These are phyloP conservation scores for Hydrangea macrophylla DNA, from an alignment of 148 eudicot species.

Conservation along the genomic window DNA sequence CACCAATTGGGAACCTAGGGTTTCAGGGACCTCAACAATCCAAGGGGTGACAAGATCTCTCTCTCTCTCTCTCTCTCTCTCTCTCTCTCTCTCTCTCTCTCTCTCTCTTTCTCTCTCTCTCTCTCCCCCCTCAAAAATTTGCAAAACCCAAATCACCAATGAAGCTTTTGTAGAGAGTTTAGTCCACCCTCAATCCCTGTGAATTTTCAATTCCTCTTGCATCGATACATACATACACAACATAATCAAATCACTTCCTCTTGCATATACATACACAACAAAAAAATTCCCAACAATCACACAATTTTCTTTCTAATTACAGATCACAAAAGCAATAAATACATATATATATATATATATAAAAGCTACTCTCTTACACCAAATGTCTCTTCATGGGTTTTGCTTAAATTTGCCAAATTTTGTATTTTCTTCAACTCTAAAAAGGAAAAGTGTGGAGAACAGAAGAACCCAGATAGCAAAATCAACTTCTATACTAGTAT, in stretches of 20 bases:
- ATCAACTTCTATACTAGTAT: constrained; percentile 8
- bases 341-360: too few species aligned
- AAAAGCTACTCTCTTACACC: too few species aligned
- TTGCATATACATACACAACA: neutral
- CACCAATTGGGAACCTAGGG: too few species aligned
- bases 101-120: too few species aligned
- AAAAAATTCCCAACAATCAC: neutral
- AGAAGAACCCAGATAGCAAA: constrained; percentile 27
- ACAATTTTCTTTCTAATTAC: constrained; percentile 8
- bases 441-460: constrained; percentile 18
- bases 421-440: neutral
- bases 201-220: too few species aligned
- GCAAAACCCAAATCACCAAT: neutral
- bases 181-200: neutral
- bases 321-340: too few species aligned
- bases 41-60: too few species aligned
- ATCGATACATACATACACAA: neutral
- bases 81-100: too few species aligned
- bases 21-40: neutral
- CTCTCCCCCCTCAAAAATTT: neutral
- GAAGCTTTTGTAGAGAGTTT: too few species aligned
- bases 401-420: constrained; percentile 6
- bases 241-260: neutral
- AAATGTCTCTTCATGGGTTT: neutral
- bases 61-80: neutral